A percentile compares a stretch with the other conserved stretches of the same genome.
These are phyloP conservation scores for Blepharisma stoltei DNA, from an alignment of 73 alveolate genomes.

Conservation along the genomic window DNA sequence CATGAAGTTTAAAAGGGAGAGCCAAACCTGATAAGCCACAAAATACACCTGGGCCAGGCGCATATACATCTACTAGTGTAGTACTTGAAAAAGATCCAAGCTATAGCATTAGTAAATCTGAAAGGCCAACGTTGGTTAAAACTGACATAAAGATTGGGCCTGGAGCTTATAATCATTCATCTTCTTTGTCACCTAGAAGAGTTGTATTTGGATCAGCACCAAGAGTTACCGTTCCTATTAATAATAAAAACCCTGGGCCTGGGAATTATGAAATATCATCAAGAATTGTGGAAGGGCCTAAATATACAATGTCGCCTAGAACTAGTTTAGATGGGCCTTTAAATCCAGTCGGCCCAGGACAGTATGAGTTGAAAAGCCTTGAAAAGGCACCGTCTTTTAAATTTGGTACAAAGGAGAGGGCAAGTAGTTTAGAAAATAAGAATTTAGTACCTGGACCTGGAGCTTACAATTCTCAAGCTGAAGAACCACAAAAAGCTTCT, in stretches of 20 bases:
- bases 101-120: not conserved
- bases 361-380: not conserved
- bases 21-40: not conserved
- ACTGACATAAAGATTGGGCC: not conserved
- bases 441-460: slow-evolving; percentile 20
- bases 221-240: not conserved
- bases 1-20: slow-evolving; percentile 13
- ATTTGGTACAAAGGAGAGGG: not conserved
- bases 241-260: slow-evolving; percentile 11
- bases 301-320: not conserved
- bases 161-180: not conserved
- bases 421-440: not conserved
- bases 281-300: not conserved
- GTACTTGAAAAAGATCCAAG: not conserved
- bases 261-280: slow-evolving; percentile 20
- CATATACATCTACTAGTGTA: not conserved
- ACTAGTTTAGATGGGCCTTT: too few species aligned
- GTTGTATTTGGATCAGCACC: slow-evolving; percentile 22
- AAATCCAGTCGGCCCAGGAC: not conserved
- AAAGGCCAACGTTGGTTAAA: not conserved
- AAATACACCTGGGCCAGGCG: slow-evolving; percentile 21
- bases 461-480: not conserved
- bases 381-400: slow-evolving; percentile 10
- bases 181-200: not conserved
- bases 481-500: too few species aligned